Base-by-base conservation (phyloP, 2,329 filamentous ascomycete genomes). In the Pseudogymnoascus sp. region DNA sequence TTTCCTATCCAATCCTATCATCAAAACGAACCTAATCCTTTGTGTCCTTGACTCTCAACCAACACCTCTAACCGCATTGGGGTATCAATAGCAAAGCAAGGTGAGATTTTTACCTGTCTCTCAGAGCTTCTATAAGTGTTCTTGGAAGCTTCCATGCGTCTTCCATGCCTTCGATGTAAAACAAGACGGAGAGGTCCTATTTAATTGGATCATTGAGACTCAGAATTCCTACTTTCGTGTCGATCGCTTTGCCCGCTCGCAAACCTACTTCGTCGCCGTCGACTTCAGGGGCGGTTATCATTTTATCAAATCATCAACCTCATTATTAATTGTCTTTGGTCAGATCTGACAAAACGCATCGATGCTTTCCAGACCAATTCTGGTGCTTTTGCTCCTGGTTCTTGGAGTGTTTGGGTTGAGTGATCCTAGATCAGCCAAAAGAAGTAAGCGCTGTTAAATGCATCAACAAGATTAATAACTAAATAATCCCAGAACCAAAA, bases 31-130 rank as follows among this genome's bases (percentile, higher is more conserved):
- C n/a, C 43, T 25, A 50, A 11, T 30, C 22, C 25, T 50, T 50
- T 50, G 22, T 50, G 22, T 30, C 43, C 43, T 30, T 50, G 43
- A 50, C 43, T 50, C 43, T 50, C 25, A 28, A 50, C 43, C 43
- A 50, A 50, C 25, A 16, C 43, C 43, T 50, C 43, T 50, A 50
- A 50, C 43, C 43, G 43, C 43, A 50, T 50, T 28, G 22, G 41
- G 41, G 43, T 50, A 50, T 30, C 43, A 50, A 50, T 50, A 50
- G 43, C 43, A 50, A 50, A 50, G 43, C 43, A 50, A 50, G 43
- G 43, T 50, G n/a, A 50, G 43, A 30, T 6, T 30, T 30, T 50
- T n/a, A 16, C 25, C 22, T 16, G n/a, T 16, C 25, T 30, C n/a
- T 50, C 7, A 30, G 25, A 30, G 43, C 43, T 50, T 50, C 43